Evolutionary conservation across 257 asterid genomes (phyloP).

Genomic region (Vinca minor): DNA sequence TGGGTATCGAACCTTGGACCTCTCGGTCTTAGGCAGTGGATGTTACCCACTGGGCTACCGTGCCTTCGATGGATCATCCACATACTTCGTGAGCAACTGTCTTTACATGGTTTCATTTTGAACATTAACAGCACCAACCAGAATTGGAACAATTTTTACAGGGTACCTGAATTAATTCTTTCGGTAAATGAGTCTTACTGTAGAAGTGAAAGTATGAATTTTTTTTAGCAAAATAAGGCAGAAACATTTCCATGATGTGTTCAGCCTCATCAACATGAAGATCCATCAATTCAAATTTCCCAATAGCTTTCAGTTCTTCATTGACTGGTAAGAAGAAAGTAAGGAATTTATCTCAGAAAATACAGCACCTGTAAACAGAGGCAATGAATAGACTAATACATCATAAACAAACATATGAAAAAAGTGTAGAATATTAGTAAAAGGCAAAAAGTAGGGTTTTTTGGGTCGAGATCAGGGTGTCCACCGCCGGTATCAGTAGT

Average conservation of each 20-base stretch:
- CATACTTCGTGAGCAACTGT: conserved; percentile 66
- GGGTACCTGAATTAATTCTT: conserved; percentile 42
- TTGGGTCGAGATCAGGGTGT: too few relatives aligned
- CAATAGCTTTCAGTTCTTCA: conserved; percentile 83
- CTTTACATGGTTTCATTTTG: conserved; percentile 76
- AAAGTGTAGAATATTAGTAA: not conserved
- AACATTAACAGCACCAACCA: conserved; percentile 86
- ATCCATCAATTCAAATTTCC: conserved; percentile 87
- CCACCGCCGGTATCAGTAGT: too few relatives aligned
- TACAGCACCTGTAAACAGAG: not conserved
- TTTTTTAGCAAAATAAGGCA: conserved; percentile 78
- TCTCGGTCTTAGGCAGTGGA: too few relatives aligned
- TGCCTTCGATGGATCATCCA: too few relatives aligned
- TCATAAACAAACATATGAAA: not conserved
- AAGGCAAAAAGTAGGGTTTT: not conserved
- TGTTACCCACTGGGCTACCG: too few relatives aligned
- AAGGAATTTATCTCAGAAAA: not conserved
- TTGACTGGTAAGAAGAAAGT: conserved; percentile 40
- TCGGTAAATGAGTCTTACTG: conserved; percentile 20
- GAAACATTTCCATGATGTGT: conserved; percentile 99
- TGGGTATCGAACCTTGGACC: too few relatives aligned
- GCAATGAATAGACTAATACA: not conserved
- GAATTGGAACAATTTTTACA: conserved; percentile 81
- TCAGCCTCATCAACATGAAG: conserved; percentile 89
- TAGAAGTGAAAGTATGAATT: not conserved